Conservation (phyloP, 176 grass and related monocot genomes). For the Otatea glauca region DNA sequence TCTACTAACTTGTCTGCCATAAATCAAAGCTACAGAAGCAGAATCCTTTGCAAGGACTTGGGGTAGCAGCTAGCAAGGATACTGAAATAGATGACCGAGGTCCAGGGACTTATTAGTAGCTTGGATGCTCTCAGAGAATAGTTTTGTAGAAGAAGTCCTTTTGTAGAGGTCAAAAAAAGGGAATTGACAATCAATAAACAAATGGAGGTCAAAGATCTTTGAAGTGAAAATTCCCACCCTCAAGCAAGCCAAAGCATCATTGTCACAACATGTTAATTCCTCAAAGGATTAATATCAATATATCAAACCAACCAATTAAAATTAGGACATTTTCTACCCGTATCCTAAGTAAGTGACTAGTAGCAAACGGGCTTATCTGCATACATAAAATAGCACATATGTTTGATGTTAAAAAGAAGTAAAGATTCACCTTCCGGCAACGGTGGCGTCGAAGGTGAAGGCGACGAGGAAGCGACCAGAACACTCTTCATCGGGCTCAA, state of each 20-base stretch:
- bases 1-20: background rate
- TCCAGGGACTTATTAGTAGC: background rate
- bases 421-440: constrained; percentile 74
- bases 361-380: background rate
- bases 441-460: constrained; percentile 90
- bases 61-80: constrained; percentile 7
- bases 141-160: background rate
- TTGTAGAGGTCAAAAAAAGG: background rate
- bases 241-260: background rate
- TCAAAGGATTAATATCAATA: constrained; percentile 37
- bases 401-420: background rate
- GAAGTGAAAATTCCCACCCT: constrained; percentile 6
- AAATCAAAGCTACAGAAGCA: constrained; percentile 15
- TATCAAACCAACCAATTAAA: constrained; percentile 17
- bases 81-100: background rate
- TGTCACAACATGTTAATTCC: constrained; percentile 27
- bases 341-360: constrained; percentile 1
- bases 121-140: constrained; percentile 24
- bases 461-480: constrained; percentile 65
- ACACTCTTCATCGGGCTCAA: constrained; percentile 76
- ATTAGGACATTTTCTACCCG: background rate
- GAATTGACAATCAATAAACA: constrained; percentile 14
- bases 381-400: constrained; percentile 15
- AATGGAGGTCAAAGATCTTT: background rate
- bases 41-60: constrained; percentile 20